Conservation (phyloP, 2,329 filamentous ascomycete species). For the Cladophialophora yegresii region DNA sequence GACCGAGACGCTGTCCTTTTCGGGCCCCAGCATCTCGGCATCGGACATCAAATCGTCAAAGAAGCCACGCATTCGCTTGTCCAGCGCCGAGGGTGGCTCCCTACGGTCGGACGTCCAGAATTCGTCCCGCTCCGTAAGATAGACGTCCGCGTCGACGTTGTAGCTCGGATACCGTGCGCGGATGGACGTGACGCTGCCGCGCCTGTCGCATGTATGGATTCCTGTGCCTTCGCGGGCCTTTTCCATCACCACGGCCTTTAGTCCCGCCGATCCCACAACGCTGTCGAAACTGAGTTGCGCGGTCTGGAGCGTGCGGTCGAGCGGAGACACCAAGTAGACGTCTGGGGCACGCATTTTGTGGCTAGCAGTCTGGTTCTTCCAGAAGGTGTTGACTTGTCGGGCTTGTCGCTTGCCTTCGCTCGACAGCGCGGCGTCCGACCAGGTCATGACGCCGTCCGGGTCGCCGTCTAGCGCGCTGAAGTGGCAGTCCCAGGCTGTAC, state of each 20-base stretch:
- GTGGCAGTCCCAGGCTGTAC: constrained; percentile 62
- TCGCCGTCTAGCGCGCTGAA: constrained; percentile 60
- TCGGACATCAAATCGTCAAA: constrained; percentile 58
- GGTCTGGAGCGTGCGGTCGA: constrained; percentile 60
- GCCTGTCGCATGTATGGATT: constrained; percentile 63
- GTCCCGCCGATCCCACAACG: constrained; percentile 48
- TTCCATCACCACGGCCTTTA: constrained; percentile 59
- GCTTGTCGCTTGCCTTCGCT: constrained; percentile 57
- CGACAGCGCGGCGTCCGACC: constrained; percentile 63
- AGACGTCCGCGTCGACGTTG: constrained; percentile 56
- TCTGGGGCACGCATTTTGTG: constrained; percentile 57
- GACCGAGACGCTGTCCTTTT: constrained; percentile 54
- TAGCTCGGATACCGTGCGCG: constrained; percentile 44
- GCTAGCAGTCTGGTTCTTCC: constrained; percentile 50
- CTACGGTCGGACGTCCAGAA: constrained; percentile 54
- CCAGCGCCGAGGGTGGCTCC: constrained; percentile 54
- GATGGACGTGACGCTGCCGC: constrained; percentile 54
- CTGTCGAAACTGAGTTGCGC: constrained; percentile 55
- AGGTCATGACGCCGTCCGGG: constrained; percentile 53
- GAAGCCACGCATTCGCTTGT: constrained; percentile 48
- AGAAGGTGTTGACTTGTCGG: constrained; percentile 50
- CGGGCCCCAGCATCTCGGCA: constrained; percentile 41
- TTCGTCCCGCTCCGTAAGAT: constrained; percentile 57
- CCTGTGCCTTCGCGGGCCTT: constrained; percentile 61
- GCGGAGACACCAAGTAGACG: constrained; percentile 59